A percentile compares a stretch with the other conserved stretches of the same genome.
These are phyloP conservation scores for Trichoderma pleuroti DNA, from an alignment of 2,329 filamentous ascomycete genomes.

Conservation along the genomic window DNA sequence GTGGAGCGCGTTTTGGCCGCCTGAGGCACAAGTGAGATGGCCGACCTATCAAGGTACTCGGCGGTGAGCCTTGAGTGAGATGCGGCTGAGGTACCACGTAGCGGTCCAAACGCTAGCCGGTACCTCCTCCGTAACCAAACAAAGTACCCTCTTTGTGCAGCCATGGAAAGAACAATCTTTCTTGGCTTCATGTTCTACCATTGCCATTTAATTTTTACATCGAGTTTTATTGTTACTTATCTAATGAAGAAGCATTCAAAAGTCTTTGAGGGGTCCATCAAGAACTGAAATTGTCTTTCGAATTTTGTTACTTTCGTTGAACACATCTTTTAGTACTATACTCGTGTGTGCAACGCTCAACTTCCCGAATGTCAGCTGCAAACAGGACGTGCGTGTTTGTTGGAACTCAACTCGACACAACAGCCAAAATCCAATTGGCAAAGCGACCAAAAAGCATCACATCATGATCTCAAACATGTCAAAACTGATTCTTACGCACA, in stretches of 20 bases:
- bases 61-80: background rate
- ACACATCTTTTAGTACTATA: background rate
- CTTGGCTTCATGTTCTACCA: too few species aligned
- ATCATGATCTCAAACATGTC: background rate
- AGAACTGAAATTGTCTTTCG: background rate
- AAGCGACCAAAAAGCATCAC: background rate
- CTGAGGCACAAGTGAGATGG: slow-evolving; percentile 23
- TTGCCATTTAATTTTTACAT: background rate
- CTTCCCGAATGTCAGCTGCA: background rate
- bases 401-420: background rate
- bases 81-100: background rate
- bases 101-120: background rate
- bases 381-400: background rate
- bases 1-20: slow-evolving; percentile 24
- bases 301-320: background rate
- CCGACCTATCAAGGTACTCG: background rate
- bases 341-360: background rate
- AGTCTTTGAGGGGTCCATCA: background rate
- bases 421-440: background rate
- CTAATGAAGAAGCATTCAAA: background rate
- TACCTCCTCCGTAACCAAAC: background rate
- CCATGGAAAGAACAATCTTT: background rate
- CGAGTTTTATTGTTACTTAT: background rate
- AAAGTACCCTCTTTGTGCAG: background rate
- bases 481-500: background rate